These are phyloP conservation scores for Aspergillus diversus DNA, from an alignment of 495 filamentous ascomycete species.

Conservation along the genomic window DNA sequence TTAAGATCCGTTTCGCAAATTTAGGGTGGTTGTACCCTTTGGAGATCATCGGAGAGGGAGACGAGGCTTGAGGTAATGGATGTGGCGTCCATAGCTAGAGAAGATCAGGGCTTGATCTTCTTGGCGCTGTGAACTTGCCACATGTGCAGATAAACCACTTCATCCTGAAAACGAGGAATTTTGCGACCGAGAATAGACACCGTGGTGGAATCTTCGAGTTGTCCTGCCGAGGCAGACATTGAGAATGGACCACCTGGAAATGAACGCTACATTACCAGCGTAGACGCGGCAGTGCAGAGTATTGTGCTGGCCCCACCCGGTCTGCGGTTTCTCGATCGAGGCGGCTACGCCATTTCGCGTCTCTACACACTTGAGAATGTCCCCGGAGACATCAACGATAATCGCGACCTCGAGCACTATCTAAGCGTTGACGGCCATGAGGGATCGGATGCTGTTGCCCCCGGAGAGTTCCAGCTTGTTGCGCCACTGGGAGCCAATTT, in stretches of 20 bases:
- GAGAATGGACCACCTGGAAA: too few species aligned
- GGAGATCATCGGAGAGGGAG: not conserved
- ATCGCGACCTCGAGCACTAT: not conserved
- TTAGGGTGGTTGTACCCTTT: not conserved
- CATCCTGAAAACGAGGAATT: too few species aligned
- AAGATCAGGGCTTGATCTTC: not conserved
- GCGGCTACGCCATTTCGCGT: constrained; percentile 6
- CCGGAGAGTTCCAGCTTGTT: not conserved
- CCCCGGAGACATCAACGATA: not conserved
- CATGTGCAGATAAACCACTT: too few species aligned
- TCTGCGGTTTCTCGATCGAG: constrained; percentile 5
- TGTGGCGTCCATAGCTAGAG: not conserved
- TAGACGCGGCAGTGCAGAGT: not conserved
- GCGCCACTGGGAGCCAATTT: constrained; percentile 2
- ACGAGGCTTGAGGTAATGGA: not conserved
- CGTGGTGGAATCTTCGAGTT: too few species aligned
- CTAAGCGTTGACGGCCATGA: not conserved
- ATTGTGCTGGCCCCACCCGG: not conserved
- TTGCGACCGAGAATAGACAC: too few species aligned
- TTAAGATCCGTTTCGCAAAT: not conserved
- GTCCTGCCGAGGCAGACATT: too few species aligned
- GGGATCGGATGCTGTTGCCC: too few species aligned
- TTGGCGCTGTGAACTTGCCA: too few species aligned
- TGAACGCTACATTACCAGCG: not conserved
- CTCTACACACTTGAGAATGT: constrained; percentile 5